Base-by-base conservation (phyloP, 345 rosid genomes). In the Populus euphratica region DNA sequence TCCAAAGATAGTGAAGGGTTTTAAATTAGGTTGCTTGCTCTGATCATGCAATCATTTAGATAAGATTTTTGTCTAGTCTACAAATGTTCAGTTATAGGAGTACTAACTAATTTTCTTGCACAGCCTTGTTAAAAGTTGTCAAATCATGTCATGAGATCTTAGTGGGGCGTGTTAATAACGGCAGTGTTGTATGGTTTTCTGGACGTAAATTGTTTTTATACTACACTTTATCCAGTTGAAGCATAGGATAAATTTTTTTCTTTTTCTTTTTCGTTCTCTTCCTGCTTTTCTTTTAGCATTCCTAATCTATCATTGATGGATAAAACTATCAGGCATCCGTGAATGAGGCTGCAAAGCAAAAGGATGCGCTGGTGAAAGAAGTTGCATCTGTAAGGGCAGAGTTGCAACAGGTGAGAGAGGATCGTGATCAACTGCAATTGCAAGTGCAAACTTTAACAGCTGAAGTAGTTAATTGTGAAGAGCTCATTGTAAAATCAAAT, bases 291-390 rank as follows among this genome's bases (percentile, higher is more conserved):
- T 7, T 66, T 33, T 23, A 16, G 65, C 62, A 13, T 20, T 50
- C 31, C 21, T 20, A 10, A 68, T 72, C 49, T 81, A 75, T 70
- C 35, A 63, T 75, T 66, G 49, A 31, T 44, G 68, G 68, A 33
- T 64, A 70, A 71, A 39, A n/a, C 11, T 17, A 69, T 49, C 83
- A 95, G 99, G 92, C 85, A 81, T 89, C 95, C 77, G 91, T 87
- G 80, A 94, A 93, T 31, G 97, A 93, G 61, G 89, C 79, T 73
- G 69, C 83, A 74, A 90, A 88, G 83, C 97, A 92, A 59, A 96
- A 91, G 83, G 91, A 89, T 71, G 83, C 80, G 69, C 78, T 93
- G 83, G 74, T 90, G 74, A 91, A 78, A 50, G 94, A 93, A 85
- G 89, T 90, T 73, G 84, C 92, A 33, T 78, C 87, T 70, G 87